These are phyloP conservation scores for Pseudomassariella vexata DNA, from an alignment of 2,329 filamentous ascomycete species.

Conservation along the genomic window DNA sequence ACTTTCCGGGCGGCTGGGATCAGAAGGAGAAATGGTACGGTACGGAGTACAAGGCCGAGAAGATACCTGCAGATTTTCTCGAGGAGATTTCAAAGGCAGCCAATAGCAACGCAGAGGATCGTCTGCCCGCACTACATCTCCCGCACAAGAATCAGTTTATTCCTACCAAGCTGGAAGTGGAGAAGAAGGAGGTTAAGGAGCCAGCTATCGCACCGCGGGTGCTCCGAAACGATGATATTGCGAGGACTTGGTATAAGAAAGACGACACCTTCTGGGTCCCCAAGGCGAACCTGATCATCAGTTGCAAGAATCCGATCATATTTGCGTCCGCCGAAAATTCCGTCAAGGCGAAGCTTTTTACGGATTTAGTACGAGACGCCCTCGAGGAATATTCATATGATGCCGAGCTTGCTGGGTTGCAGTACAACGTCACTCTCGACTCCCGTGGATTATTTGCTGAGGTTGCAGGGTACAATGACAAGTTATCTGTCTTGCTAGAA, in stretches of 20 bases:
- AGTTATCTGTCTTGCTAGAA: slow-evolving; percentile 83
- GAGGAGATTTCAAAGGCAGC: slow-evolving; percentile 62
- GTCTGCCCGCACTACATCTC: slow-evolving; percentile 70
- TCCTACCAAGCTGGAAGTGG: slow-evolving; percentile 85
- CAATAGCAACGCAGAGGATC: slow-evolving; percentile 47
- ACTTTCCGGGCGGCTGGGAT: slow-evolving; percentile 78
- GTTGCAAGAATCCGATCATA: slow-evolving; percentile 73
- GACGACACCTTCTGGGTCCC: slow-evolving; percentile 98
- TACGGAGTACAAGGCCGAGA: slow-evolving; percentile 83
- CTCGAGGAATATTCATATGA: slow-evolving; percentile 93
- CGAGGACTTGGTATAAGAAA: slow-evolving; percentile 95
- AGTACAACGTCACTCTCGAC: slow-evolving; percentile 73
- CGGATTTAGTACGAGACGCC: slow-evolving; percentile 81
- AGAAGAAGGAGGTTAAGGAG: slow-evolving; percentile 82
- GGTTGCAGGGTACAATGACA: slow-evolving; percentile 92
- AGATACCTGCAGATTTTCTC: slow-evolving; percentile 71
- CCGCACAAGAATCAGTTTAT: slow-evolving; percentile 96
- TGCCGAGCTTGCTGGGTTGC: slow-evolving; percentile 83
- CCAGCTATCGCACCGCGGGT: slow-evolving; percentile 71
- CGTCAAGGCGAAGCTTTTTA: slow-evolving; percentile 74
- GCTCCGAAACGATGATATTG: slow-evolving; percentile 74
- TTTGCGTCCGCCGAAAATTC: slow-evolving; percentile 71
- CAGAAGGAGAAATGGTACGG: slow-evolving; percentile 96
- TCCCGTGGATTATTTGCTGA: slow-evolving; percentile 70
- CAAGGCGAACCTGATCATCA: slow-evolving; percentile 81